These are phyloP conservation scores for Kazachstania sp. DNA, from an alignment of 1,139 yeast species.

Conservation along the genomic window DNA sequence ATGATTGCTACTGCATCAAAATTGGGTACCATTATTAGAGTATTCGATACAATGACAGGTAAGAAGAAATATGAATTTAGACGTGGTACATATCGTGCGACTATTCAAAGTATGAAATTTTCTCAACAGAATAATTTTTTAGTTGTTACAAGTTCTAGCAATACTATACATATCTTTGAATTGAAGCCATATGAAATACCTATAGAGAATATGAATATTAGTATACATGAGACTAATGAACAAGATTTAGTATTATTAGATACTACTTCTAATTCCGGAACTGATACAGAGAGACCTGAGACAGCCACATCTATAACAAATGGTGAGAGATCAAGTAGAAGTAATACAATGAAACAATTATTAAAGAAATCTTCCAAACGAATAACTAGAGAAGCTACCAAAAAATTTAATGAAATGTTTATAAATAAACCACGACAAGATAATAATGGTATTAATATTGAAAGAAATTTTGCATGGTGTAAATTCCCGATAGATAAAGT, in stretches of 20 bases:
- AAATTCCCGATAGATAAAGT: constrained; percentile 24
- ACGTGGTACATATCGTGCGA: constrained; percentile 89
- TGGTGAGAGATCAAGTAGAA: too few relatives aligned
- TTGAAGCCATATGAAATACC: constrained; percentile 29
- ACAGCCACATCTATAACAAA: too few relatives aligned
- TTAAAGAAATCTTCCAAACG: constrained; percentile 1
- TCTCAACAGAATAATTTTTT: constrained; percentile 66
- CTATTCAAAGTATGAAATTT: constrained; percentile 71
- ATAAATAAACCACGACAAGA: constrained; percentile 12
- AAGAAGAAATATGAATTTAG: constrained; percentile 79
- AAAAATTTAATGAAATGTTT: constrained; percentile 69
- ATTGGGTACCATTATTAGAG: constrained; percentile 86
- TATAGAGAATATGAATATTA: background rate
- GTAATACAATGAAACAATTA: background rate
- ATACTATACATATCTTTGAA: constrained; percentile 85
- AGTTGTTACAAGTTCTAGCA: constrained; percentile 83
- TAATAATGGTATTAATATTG: background rate
- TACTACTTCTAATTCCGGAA: background rate
- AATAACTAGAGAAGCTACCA: constrained; percentile 59
- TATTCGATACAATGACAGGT: constrained; percentile 76
- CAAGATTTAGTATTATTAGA: background rate
- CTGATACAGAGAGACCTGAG: background rate
- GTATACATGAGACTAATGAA: background rate
- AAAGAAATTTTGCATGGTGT: constrained; percentile 3
- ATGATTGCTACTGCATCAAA: constrained; percentile 88